Conservation (phyloP, 352 stramenopile species). For the Pythium grandisporangium region DNA sequence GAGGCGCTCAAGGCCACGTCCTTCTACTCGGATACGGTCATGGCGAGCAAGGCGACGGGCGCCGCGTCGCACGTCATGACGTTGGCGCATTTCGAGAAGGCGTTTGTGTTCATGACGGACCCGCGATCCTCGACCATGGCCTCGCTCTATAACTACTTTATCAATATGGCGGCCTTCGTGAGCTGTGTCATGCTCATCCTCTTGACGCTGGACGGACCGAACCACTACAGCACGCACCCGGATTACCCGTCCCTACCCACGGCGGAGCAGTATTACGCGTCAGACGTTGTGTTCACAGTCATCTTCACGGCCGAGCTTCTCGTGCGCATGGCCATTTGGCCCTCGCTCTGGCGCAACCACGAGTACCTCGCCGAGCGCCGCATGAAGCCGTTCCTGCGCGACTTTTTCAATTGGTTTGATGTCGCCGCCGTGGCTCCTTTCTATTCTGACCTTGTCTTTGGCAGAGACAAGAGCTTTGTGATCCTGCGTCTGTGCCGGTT, state of each 20-base stretch:
- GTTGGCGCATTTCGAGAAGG: slow-evolving; percentile 45
- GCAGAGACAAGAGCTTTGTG: slow-evolving; percentile 66
- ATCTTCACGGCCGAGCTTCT: slow-evolving; percentile 67
- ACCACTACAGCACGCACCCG: slow-evolving; percentile 47
- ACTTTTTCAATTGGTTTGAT: slow-evolving; percentile 83
- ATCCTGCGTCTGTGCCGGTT: slow-evolving; percentile 57
- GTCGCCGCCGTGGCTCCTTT: slow-evolving; percentile 59
- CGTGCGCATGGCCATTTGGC: slow-evolving; percentile 63
- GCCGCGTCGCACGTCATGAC: slow-evolving; percentile 20
- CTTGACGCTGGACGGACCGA: slow-evolving; percentile 65
- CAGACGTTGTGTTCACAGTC: slow-evolving; percentile 59
- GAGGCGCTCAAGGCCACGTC: slow-evolving; percentile 37
- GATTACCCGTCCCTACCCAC: slow-evolving; percentile 53
- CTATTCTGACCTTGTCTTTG: slow-evolving; percentile 67
- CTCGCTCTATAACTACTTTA: slow-evolving; percentile 67
- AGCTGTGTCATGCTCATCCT: slow-evolving; percentile 72
- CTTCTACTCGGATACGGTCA: slow-evolving; percentile 40
- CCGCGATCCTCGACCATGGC: slow-evolving; percentile 51
- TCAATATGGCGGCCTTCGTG: slow-evolving; percentile 48
- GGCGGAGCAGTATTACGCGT: slow-evolving; percentile 40
- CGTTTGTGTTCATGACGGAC: slow-evolving; percentile 69
- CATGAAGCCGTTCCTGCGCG: slow-evolving; percentile 51
- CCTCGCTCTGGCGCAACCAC: slow-evolving; percentile 59
- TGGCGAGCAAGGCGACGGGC: slow-evolving; percentile 14
- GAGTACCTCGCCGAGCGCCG: slow-evolving; percentile 59